A percentile compares a stretch with the other conserved stretches of the same genome.
Conservation (phyloP, 441 rosid genomes). For the Gossypium davidsonii region DNA sequence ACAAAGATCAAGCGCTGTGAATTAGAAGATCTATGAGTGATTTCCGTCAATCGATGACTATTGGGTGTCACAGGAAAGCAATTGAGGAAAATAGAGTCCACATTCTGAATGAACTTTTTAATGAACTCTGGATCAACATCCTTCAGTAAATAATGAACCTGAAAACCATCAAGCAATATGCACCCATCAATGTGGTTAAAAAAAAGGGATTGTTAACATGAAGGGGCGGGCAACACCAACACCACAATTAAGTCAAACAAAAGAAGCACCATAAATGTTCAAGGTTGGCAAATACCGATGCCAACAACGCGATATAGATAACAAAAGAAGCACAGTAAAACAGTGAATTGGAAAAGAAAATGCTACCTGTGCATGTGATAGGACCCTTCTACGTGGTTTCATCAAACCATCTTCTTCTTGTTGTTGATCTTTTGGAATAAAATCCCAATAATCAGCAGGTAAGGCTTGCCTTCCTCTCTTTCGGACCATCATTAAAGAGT, state of each 20-base stretch:
- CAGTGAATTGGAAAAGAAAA: background rate
- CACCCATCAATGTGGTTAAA: background rate
- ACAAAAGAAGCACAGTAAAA: background rate
- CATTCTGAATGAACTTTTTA: conserved; percentile 33
- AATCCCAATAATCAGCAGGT: conserved; percentile 77
- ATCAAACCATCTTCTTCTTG: conserved; percentile 39
- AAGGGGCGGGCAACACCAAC: background rate
- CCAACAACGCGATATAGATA: background rate
- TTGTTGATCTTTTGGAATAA: conserved; percentile 53
- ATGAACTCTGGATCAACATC: conserved; percentile 60
- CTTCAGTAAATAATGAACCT: conserved; percentile 54
- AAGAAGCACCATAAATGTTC: background rate
- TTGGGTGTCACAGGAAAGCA: conserved; percentile 85
- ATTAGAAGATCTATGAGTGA: conserved; percentile 42
- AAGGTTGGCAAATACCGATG: background rate
- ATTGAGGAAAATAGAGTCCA: conserved; percentile 38
- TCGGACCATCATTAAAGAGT: conserved; percentile 19
- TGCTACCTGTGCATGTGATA: conserved; percentile 76
- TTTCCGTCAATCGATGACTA: conserved; percentile 75
- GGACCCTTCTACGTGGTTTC: conserved; percentile 49
- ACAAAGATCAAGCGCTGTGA: conserved; percentile 63
- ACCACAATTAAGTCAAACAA: no score
- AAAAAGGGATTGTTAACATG: background rate
- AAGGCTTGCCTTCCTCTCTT: conserved; percentile 32
- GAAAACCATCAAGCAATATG: conserved; percentile 14